Evolutionary conservation across 2,329 filamentous ascomycete species (phyloP), one percentile per base, ranked within the genome.

Genomic region (Penicillium glabrum): DNA sequence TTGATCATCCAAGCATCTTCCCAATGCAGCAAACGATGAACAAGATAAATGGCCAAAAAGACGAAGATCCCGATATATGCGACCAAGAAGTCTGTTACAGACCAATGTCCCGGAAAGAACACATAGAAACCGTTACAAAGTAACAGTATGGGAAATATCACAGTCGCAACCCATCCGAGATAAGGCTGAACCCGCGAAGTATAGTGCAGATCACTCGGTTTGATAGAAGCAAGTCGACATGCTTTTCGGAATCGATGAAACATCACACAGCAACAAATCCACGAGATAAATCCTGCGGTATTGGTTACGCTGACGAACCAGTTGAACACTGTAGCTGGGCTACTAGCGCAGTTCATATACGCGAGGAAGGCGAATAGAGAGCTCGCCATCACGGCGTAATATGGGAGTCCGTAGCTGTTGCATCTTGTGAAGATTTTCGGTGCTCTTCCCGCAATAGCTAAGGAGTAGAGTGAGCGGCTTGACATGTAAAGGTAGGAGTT

Each of bases 401-500:
- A 44, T 6, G 52, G 56, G 9, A 49, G 31, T n/a, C 47, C 47
- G 2, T 24, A 16, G 14, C 19, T 23, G 13, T 13, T 55, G 52
- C 52, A 52, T 3, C 23, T 24, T 16, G 19, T 51, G 24, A 55
- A 52, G 19, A 86, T 75, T 4, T 68, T 67, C 1, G 87, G 87
- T 0, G 86, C 86, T 51, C 84, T 82, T 35, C 82, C 81, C 57
- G 86, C 83, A 37, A 83, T 75, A 37, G 86, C 85, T 10, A 89
- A 77, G 24, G 82, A 84, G 55, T 89, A 79, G 46, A 89, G 78
- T 51, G 88, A 85, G 41, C 87, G 84, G 61, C 82, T 86, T 60
- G 83, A 84, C 13, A 86, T 87, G 75, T 89, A 89, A 58, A 91
- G 82, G 73, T 89, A 89, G 19, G 87, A 87, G 75, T 88, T 90